Conservation (phyloP, 306 rosid genomes). For the Trifolium fragiferum region DNA sequence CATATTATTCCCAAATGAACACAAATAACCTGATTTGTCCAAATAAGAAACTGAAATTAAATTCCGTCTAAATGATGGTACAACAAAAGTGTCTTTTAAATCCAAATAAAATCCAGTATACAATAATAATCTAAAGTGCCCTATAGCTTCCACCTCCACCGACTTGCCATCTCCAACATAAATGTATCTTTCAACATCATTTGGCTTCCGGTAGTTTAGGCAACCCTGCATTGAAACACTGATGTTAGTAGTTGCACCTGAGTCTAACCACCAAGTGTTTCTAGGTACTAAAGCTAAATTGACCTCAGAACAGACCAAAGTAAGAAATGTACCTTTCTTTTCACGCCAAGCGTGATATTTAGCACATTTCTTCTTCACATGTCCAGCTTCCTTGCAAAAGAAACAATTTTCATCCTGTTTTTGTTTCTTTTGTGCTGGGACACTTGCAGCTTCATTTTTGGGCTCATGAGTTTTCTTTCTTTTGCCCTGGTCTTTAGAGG, state of each 20-base stretch:
- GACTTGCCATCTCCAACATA: not conserved
- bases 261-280: not conserved
- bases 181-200: not conserved
- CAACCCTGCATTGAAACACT: not conserved
- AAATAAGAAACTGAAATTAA: too few species aligned
- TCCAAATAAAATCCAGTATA: too few species aligned
- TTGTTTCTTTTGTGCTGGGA: not conserved
- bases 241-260: not conserved
- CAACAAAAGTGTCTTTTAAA: too few species aligned
- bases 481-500: not conserved
- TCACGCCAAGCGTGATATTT: not conserved
- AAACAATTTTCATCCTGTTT: not conserved
- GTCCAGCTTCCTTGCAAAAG: not conserved
- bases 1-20: not conserved
- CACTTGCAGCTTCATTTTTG: not conserved
- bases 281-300: too few species aligned
- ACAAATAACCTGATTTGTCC: too few species aligned
- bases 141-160: not conserved
- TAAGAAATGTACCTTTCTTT: not conserved
- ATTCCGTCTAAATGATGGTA: not conserved
- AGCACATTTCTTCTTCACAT: not conserved
- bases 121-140: not conserved
- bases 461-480: not conserved
- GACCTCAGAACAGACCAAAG: not conserved
- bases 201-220: not conserved